Evolutionary conservation across 495 filamentous ascomycete species (phyloP), one percentile per base, ranked within the genome.

Genomic region (Talaromyces ruber): DNA sequence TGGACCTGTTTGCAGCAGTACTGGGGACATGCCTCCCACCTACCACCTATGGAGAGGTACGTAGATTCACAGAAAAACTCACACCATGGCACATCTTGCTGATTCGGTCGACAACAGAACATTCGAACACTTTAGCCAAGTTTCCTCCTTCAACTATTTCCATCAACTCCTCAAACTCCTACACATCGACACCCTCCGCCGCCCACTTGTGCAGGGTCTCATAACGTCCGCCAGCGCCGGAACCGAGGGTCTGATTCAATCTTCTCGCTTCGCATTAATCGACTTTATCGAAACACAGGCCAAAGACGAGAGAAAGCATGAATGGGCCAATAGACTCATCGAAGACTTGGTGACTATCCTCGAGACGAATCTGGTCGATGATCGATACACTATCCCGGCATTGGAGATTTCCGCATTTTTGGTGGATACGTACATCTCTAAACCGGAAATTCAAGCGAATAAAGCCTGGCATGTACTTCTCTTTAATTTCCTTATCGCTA

Each of bases 221-320:
- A 83, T 92, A 6, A 92, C 86, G 2, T 93, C 92, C 21, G 89
- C 92, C 28, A 90, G 91, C 65, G 86, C 88, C 12, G 92, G 91
- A 14, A 87, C 92, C 24, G 91, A 97, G 66, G 85, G 89, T 6
- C 77, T 97, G 6, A 80, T 97, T 16, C 85, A 88, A 50, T 83
- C 85, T 7, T 86, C 88, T 9, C 82, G 93, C 28, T 79, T 82
- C 1, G 92, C 91, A 3, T 74, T 98, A 21, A 78, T 82, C 28
- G 69, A 80, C 7, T 72, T 66, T 53, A 64, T 81, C 55, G 70
- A 72, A 22, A 26, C 47, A 3, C 59, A 61, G 14, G 75, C 80
- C 54, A 77, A 77, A 62, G 69, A 74, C 12, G 58, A 58, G 5
- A 71, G 79, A 22, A 66, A 70, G 30, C 67, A 66, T 61, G 53